phyloP scores from a whole-genome alignment of 108 stramenopile species.

The Pseudonitzschia multiseries region DNA sequence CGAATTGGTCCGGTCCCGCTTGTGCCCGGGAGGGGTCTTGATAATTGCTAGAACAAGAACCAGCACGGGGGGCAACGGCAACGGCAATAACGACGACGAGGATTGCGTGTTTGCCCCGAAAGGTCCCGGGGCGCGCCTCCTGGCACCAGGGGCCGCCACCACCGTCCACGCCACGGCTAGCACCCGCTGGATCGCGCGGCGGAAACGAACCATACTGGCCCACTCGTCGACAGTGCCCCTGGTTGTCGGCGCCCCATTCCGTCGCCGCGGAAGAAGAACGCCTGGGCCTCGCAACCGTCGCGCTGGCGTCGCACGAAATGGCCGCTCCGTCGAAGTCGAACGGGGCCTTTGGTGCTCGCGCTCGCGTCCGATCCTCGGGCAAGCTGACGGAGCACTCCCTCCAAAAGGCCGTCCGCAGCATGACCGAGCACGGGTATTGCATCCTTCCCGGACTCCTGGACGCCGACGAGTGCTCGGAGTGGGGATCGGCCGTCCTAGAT shows the following conservation, averaged over 20 bases:
- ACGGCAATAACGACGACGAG: not conserved
- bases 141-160: not conserved
- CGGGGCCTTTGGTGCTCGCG: no score
- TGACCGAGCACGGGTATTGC: slow-evolving; percentile 62
- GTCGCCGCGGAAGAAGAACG: slow-evolving; percentile 21
- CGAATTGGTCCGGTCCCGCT: not conserved
- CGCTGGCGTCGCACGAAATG: slow-evolving; percentile 36
- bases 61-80: not conserved
- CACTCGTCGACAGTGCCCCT: slow-evolving; percentile 45
- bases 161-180: not conserved
- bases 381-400: slow-evolving; percentile 43
- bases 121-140: no score
- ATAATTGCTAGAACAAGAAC: not conserved
- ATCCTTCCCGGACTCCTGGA: slow-evolving; percentile 55
- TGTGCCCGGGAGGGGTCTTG: slow-evolving; percentile 9
- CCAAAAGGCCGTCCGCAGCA: slow-evolving; percentile 36
- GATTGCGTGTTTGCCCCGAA: no score
- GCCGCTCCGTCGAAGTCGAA: no score
- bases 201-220: slow-evolving; percentile 7
- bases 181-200: slow-evolving; percentile 5
- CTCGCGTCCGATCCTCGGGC: not conserved
- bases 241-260: slow-evolving; percentile 30
- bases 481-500: slow-evolving; percentile 58
- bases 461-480: slow-evolving; percentile 47
- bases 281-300: slow-evolving; percentile 32